A percentile compares a stretch with the other conserved stretches of the same genome.
Conservation (phyloP, 140 eudicot genomes). For the Stevia rebaudiana region DNA sequence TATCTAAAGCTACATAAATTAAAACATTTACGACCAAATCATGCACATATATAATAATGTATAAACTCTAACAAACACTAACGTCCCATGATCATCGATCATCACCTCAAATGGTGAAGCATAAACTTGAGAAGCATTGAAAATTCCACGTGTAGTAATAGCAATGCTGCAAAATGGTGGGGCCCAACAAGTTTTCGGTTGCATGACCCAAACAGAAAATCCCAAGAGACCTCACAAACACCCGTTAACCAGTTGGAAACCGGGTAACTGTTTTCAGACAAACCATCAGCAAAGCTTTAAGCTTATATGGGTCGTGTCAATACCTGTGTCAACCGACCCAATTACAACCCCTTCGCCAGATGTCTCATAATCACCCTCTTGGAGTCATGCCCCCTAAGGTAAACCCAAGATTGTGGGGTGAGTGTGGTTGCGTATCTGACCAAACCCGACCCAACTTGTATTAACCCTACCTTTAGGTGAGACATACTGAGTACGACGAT, state of each 20-base stretch:
- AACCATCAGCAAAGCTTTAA: constrained; percentile 65
- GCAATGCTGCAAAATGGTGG: constrained; percentile 99
- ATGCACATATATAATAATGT: too few relatives aligned
- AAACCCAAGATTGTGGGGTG: constrained; percentile 94
- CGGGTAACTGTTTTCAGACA: constrained; percentile 53
- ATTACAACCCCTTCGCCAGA: constrained; percentile 97
- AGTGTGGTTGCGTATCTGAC: constrained; percentile 93
- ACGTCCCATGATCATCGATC: constrained; percentile 99
- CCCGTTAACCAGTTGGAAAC: constrained; percentile 78
- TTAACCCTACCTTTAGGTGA: too few relatives aligned
- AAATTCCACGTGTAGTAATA: constrained; percentile 90
- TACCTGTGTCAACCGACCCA: constrained; percentile 90
- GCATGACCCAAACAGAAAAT: constrained; percentile 96
- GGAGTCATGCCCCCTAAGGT: constrained; percentile 94
- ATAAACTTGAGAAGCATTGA: constrained; percentile 85
- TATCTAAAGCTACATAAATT: neutral
- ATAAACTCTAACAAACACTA: constrained; percentile 33
- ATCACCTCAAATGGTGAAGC: constrained; percentile 95
- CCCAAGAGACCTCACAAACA: constrained; percentile 87
- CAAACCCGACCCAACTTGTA: too few relatives aligned
- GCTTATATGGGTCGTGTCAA: constrained; percentile 79
- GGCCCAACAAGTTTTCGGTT: constrained; percentile 96
- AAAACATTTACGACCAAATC: neutral
- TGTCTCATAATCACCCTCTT: constrained; percentile 73
- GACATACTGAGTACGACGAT: too few relatives aligned